Base-by-base conservation (phyloP, 805 yeast species). In the Maudiozyma saulgeensis region DNA sequence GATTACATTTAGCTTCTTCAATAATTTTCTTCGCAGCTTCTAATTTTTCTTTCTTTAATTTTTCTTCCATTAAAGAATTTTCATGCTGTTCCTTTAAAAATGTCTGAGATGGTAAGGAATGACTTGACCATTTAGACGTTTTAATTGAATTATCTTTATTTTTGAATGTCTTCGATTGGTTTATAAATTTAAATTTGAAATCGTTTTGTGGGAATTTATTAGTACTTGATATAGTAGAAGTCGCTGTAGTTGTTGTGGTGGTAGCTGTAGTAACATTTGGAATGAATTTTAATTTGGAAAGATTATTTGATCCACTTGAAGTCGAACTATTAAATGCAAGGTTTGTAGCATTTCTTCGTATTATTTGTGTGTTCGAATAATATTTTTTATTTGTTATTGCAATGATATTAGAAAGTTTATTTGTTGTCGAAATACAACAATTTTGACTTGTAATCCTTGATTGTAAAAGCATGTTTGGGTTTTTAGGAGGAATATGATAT, bases 21-120 rank as follows among this genome's bases (percentile, higher is more conserved):
- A 49, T 23, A n/a, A 53, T 49, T 41, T 51, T 49, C 38, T 50
- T 37, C 21, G 57, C 56, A n/a, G 53, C 55, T 46, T 53, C 48
- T 53, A 58, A 58, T 52, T 59, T 55, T 53, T 55, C 59, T 28
- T 54, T 54, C 13, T 51, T 52, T 18, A 53, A 48, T 18, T 38
- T 25, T 31, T 53, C 35, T 54, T 53, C 35, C 44, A 41, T 11
- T 28, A 41, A 25, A 45, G 54, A 26, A 60, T 26, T 56, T 41
- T 66, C 60, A 50, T 70, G 72, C 44, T 74, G 76, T 41, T 76
- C 77, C 47, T 71, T 68, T 54, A 79, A 63, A 4, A 76, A 69
- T 66, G 51, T 74, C 60, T 65, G 76, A 67, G 60, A 74, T 61
- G 61, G 79, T 64, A 56, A 67, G 54, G 52, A 70, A 63, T 63